phyloP scores from a whole-genome alignment of 2,329 filamentous ascomycete species.

The Monilinia vaccinii-corymbosi region DNA sequence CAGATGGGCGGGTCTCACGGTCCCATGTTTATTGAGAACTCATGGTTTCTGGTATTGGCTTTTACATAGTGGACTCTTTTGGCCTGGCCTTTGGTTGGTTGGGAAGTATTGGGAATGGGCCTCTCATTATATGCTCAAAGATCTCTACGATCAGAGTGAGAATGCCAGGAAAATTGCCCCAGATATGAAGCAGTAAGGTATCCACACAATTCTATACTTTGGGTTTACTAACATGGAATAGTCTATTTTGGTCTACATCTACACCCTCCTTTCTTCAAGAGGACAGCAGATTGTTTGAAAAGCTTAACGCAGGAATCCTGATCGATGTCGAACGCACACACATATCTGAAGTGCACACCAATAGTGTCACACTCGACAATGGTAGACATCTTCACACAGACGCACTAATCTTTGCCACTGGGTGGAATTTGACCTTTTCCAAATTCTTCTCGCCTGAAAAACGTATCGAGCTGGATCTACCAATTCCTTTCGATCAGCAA shows the following conservation, averaged over 20 bases:
- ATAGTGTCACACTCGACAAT: background rate
- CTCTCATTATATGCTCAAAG: conserved; percentile 7
- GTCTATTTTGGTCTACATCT: conserved; percentile 9
- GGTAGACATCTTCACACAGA: background rate
- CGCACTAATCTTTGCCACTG: conserved; percentile 8
- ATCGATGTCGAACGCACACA: conserved; percentile 7
- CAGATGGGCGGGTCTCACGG: background rate
- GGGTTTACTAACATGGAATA: background rate
- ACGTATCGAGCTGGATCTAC: conserved; percentile 7
- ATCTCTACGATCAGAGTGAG: conserved; percentile 3
- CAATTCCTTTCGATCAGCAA: background rate
- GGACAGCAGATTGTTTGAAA: background rate
- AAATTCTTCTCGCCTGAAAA: conserved; percentile 1
- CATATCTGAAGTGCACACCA: background rate
- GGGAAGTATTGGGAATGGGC: conserved; percentile 9
- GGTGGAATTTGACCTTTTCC: conserved; percentile 7
- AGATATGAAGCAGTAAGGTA: conserved; percentile 5
- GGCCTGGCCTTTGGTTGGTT: conserved; percentile 7
- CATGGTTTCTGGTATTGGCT: conserved; percentile 14
- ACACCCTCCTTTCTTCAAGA: conserved; percentile 5
- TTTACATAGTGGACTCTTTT: conserved; percentile 11
- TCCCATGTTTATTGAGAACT: conserved; percentile 4
- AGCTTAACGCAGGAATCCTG: background rate
- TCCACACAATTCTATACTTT: background rate
- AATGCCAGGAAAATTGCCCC: conserved; percentile 7